phyloP scores from a whole-genome alignment of 140 eudicot species.

The Senecio squalidus region DNA sequence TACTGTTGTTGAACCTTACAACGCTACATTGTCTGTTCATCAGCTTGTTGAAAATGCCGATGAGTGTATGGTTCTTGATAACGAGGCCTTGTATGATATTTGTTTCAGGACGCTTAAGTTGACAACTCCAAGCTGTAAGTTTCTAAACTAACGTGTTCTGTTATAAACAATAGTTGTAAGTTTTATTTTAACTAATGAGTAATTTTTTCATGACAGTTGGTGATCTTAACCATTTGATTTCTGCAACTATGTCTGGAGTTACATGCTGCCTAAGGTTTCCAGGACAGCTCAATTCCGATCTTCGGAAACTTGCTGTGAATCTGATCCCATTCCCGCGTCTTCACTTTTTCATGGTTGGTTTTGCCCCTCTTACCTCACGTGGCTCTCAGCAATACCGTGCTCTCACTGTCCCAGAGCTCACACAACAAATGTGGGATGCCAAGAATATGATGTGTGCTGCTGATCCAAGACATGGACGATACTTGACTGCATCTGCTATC shows the following conservation, averaged over 20 bases:
- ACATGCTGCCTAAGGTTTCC: slow-evolving; percentile 21
- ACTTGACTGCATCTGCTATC: slow-evolving; percentile 17
- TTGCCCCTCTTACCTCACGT: slow-evolving; percentile 14
- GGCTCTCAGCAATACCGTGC: slow-evolving; percentile 22
- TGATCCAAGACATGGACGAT: slow-evolving; percentile 14
- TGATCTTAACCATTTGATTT: slow-evolving; percentile 19
- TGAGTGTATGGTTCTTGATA: slow-evolving; percentile 23
- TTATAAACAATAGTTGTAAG: not conserved
- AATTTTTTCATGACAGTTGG: slow-evolving; percentile 10
- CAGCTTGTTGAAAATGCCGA: slow-evolving; percentile 23
- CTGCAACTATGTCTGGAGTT: slow-evolving; percentile 20
- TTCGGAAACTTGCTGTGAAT: slow-evolving; percentile 16
- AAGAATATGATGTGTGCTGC: slow-evolving; percentile 23
- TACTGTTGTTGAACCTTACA: slow-evolving; percentile 24
- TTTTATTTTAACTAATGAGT: not conserved
- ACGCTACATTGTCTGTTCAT: slow-evolving; percentile 15
- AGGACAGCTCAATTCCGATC: slow-evolving; percentile 17
- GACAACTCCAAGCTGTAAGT: slow-evolving; percentile 19
- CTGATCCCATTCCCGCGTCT: slow-evolving; percentile 20
- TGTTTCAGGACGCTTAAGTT: slow-evolving; percentile 18
- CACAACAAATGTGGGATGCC: slow-evolving; percentile 21
- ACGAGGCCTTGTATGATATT: slow-evolving; percentile 17
- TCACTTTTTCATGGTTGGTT: slow-evolving; percentile 22
- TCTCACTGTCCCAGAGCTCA: slow-evolving; percentile 19
- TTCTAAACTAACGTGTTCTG: not conserved